Percentiles rank a stretch among this genome's conserved stretches.
Evolutionary conservation across 176 grass and related monocot species (phyloP).

Genomic region (Zea mays): DNA sequence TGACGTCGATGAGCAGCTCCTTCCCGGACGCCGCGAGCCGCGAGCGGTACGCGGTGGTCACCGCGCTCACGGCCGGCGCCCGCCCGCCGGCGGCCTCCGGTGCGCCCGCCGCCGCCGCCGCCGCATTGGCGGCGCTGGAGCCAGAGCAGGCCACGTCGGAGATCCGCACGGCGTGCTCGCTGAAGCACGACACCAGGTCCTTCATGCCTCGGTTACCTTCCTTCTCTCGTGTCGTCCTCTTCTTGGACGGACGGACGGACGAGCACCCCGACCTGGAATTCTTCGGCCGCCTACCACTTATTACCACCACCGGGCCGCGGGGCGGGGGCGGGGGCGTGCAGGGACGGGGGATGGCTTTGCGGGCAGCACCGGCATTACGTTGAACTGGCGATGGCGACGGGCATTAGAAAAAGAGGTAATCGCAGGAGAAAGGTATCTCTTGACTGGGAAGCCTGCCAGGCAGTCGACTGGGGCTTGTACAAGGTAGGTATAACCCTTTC

Average conservation of each 20-base stretch:
- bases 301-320: background rate
- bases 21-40: slow-evolving; percentile 50
- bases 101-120: background rate
- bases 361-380: slow-evolving; percentile 41
- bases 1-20: slow-evolving; percentile 57
- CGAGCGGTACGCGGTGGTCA: slow-evolving; percentile 58
- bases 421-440: slow-evolving; percentile 52
- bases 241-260: background rate
- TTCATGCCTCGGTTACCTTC: slow-evolving; percentile 40
- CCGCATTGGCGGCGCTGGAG: slow-evolving; percentile 53
- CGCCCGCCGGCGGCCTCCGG: background rate
- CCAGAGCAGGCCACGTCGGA: slow-evolving; percentile 65
- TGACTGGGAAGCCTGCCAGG: slow-evolving; percentile 48
- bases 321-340: background rate
- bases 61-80: slow-evolving; percentile 33
- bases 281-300: slow-evolving; percentile 25
- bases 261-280: background rate
- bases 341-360: background rate
- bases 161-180: slow-evolving; percentile 68
- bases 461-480: slow-evolving; percentile 23
- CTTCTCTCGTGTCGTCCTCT: background rate
- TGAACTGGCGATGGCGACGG: slow-evolving; percentile 45
- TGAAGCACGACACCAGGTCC: slow-evolving; percentile 74
- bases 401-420: slow-evolving; percentile 33
- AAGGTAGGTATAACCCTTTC: slow-evolving; percentile 41